These are phyloP conservation scores for Daldinia childiae DNA, from an alignment of 495 filamentous ascomycete species.

Conservation along the genomic window DNA sequence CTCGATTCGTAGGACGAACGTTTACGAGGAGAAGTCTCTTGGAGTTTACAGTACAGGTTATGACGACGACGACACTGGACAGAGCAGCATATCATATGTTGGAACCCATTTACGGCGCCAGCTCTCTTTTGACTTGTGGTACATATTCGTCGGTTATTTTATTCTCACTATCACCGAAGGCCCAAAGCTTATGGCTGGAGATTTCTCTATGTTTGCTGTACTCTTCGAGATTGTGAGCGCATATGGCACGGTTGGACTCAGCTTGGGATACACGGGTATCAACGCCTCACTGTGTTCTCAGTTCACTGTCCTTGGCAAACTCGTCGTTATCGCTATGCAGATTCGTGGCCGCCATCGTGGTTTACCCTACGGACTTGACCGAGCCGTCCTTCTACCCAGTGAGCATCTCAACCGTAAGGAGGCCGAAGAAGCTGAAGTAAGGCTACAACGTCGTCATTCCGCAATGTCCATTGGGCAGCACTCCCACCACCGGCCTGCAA, in stretches of 20 bases:
- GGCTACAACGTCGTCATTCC: constrained; percentile 65
- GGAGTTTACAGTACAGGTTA: constrained; percentile 69
- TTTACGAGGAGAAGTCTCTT: constrained; percentile 94
- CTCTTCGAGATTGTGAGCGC: constrained; percentile 93
- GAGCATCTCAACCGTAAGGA: constrained; percentile 79
- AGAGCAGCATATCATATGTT: constrained; percentile 78
- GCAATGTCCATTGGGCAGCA: constrained; percentile 56
- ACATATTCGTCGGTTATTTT: constrained; percentile 88
- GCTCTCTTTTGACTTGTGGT: constrained; percentile 95
- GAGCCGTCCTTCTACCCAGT: constrained; percentile 84
- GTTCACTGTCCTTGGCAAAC: constrained; percentile 82
- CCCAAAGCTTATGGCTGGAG: constrained; percentile 59
- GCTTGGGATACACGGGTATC: constrained; percentile 77
- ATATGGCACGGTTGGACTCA: constrained; percentile 94
- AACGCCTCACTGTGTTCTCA: constrained; percentile 83
- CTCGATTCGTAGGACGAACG: constrained; percentile 90
- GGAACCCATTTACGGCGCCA: constrained; percentile 88
- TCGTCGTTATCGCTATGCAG: constrained; percentile 94
- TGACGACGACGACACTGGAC: constrained; percentile 53
- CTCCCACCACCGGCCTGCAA: constrained; percentile 23
- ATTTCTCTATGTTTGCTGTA: constrained; percentile 81
- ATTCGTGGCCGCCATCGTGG: constrained; percentile 92
- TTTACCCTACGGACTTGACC: constrained; percentile 89
- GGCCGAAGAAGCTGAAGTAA: constrained; percentile 64
- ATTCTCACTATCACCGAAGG: constrained; percentile 88